These are phyloP conservation scores for Pichia norvegensis DNA, from an alignment of 1,139 yeast species.

Conservation along the genomic window DNA sequence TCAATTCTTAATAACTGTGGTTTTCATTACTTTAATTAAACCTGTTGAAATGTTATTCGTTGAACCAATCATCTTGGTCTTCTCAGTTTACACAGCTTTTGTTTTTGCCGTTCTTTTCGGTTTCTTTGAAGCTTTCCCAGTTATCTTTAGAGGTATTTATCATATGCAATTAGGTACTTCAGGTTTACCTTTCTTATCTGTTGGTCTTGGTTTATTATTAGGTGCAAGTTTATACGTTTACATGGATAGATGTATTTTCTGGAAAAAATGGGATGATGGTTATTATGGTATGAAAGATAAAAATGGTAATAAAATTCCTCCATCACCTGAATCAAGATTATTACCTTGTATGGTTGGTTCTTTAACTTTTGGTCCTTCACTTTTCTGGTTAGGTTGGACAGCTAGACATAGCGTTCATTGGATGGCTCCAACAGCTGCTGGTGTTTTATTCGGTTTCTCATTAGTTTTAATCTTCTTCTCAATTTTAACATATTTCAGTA, in stretches of 20 bases:
- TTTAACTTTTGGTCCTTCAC: constrained; percentile 53
- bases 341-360: constrained; percentile 36
- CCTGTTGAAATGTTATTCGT: constrained; percentile 58
- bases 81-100: constrained; percentile 62
- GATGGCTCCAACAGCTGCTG: constrained; percentile 73
- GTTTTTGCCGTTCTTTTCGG: constrained; percentile 71
- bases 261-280: constrained; percentile 57
- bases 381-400: constrained; percentile 84
- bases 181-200: constrained; percentile 63
- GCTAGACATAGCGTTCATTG: constrained; percentile 58
- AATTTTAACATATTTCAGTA: constrained; percentile 60
- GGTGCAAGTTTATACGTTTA: constrained; percentile 47
- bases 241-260: constrained; percentile 41
- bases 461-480: constrained; percentile 66
- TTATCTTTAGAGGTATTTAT: constrained; percentile 59
- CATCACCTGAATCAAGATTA: constrained; percentile 39
- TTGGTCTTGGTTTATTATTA: constrained; percentile 53
- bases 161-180: constrained; percentile 50
- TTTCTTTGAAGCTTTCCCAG: constrained; percentile 71
- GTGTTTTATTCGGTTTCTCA: constrained; percentile 71
- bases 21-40: constrained; percentile 44
- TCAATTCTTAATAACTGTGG: constrained; percentile 33
- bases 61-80: constrained; percentile 64
- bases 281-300: constrained; percentile 49
- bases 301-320: constrained; percentile 43